These are phyloP conservation scores for Tylopilus felleus DNA, from an alignment of 768 basidiomycete species.

Conservation along the genomic window DNA sequence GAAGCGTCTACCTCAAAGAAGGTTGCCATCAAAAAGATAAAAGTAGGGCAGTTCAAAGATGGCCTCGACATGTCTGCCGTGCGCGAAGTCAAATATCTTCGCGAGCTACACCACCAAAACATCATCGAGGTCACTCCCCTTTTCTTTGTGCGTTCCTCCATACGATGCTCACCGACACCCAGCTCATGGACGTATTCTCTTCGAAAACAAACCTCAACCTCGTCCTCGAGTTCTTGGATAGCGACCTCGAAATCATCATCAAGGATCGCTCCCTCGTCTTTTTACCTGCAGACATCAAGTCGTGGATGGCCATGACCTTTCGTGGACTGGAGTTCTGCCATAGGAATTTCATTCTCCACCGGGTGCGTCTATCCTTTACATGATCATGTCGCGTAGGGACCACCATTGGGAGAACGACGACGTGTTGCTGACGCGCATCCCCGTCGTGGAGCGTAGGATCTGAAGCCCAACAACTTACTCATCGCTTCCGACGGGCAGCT, in stretches of 20 bases:
- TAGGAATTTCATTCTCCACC: slow-evolving; percentile 88
- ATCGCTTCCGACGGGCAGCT: slow-evolving; percentile 87
- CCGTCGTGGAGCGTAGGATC: slow-evolving; percentile 55
- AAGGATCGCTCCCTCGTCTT: slow-evolving; percentile 92
- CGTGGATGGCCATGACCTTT: slow-evolving; percentile 98
- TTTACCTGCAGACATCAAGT: slow-evolving; percentile 93
- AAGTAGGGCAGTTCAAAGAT: slow-evolving; percentile 94
- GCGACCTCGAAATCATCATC: slow-evolving; percentile 95
- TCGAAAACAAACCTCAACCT: slow-evolving; percentile 96
- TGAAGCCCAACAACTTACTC: slow-evolving; percentile 98
- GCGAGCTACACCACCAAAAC: slow-evolving; percentile 91
- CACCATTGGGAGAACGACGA: not conserved
- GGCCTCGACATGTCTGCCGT: slow-evolving; percentile 99
- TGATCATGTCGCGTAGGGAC: slow-evolving; percentile 9
- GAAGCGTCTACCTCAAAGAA: slow-evolving; percentile 73
- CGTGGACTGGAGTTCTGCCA: slow-evolving; percentile 99
- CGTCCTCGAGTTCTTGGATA: slow-evolving; percentile 94
- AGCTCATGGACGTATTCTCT: slow-evolving; percentile 97
- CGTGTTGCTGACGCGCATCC: slow-evolving; percentile 11
- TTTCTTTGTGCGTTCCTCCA: not conserved
- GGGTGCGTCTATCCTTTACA: slow-evolving; percentile 50
- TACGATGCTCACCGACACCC: not conserved
- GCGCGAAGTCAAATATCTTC: slow-evolving; percentile 94
- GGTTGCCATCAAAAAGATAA: slow-evolving; percentile 98
- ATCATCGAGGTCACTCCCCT: slow-evolving; percentile 73